Conservation (phyloP, 352 stramenopile genomes). For the Elongisporangium undulatum region DNA sequence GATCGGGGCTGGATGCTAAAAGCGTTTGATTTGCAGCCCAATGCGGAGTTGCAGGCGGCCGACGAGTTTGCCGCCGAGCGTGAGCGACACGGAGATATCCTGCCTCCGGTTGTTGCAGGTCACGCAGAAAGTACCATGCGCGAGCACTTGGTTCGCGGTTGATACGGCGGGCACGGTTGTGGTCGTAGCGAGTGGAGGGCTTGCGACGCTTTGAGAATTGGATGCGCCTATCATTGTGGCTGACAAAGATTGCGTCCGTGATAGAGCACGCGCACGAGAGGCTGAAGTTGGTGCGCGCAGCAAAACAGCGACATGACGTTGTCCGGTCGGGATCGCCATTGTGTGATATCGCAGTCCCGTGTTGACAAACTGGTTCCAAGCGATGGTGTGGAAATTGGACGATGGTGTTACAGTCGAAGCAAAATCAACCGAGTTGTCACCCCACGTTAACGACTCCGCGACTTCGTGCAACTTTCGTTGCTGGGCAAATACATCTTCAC, state of each 20-base stretch:
- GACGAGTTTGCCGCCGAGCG: constrained; percentile 54
- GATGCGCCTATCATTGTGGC: constrained; percentile 3
- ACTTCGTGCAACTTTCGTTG: constrained; percentile 80
- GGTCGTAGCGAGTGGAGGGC: neutral
- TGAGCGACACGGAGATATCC: constrained; percentile 54
- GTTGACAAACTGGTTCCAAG: constrained; percentile 73
- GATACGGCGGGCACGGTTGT: neutral
- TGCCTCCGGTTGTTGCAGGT: constrained; percentile 40
- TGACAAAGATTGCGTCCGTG: constrained; percentile 15
- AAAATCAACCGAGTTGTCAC: constrained; percentile 27
- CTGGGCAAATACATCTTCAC: constrained; percentile 74
- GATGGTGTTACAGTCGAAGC: constrained; percentile 46
- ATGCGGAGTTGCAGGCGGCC: constrained; percentile 55
- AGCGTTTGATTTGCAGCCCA: constrained; percentile 31
- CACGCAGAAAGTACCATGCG: constrained; percentile 65
- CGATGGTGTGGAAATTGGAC: constrained; percentile 68
- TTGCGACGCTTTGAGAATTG: neutral
- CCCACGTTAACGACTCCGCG: constrained; percentile 66
- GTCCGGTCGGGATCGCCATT: constrained; percentile 31
- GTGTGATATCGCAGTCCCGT: constrained; percentile 61
- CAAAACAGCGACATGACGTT: constrained; percentile 64
- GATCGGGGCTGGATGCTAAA: neutral
- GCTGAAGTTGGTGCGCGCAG: constrained; percentile 28
- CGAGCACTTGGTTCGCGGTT: constrained; percentile 36
- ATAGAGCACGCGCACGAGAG: constrained; percentile 15